Percentiles rank a stretch among this genome's conserved stretches.
Conservation (phyloP, 352 stramenopile genomes). For the Vaucheria bursata region DNA sequence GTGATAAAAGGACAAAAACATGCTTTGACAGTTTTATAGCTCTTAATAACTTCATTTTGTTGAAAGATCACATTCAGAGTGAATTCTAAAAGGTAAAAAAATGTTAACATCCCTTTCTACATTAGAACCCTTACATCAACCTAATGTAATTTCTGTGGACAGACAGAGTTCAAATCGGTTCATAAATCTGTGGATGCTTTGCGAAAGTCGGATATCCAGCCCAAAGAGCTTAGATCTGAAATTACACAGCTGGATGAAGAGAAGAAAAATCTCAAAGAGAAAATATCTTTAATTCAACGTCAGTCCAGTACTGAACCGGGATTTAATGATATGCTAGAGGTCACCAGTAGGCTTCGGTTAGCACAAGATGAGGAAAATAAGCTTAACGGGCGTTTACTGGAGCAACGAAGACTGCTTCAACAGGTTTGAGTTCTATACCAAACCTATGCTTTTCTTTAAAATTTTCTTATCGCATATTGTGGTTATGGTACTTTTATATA, state of each 20-base stretch:
- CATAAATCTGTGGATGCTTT: slow-evolving; percentile 78
- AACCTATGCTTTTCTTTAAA: no score
- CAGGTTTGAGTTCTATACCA: slow-evolving; percentile 46
- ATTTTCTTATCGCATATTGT: no score
- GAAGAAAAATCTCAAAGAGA: slow-evolving; percentile 71
- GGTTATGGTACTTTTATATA: no score
- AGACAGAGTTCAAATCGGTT: slow-evolving; percentile 73
- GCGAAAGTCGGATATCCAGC: slow-evolving; percentile 56
- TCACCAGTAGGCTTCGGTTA: slow-evolving; percentile 75
- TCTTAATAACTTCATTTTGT: no score
- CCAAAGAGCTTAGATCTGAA: slow-evolving; percentile 69
- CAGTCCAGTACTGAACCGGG: slow-evolving; percentile 63
- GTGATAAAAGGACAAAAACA: no score
- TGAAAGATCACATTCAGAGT: no score
- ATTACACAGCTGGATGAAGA: slow-evolving; percentile 82
- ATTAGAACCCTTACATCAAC: no score
- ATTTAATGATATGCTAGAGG: slow-evolving; percentile 77
- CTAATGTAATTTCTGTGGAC: no score
- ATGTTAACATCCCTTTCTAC: no score
- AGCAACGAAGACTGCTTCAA: slow-evolving; percentile 73
- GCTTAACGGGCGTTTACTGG: slow-evolving; percentile 68
- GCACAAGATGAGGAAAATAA: slow-evolving; percentile 86
- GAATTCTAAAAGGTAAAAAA: no score
- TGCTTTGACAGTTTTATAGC: no score
- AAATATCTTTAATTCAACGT: slow-evolving; percentile 76